Evolutionary conservation across 768 basidiomycete species (phyloP), one percentile per base, ranked within the genome.

Genomic region (Fibroporia radiculosa): DNA sequence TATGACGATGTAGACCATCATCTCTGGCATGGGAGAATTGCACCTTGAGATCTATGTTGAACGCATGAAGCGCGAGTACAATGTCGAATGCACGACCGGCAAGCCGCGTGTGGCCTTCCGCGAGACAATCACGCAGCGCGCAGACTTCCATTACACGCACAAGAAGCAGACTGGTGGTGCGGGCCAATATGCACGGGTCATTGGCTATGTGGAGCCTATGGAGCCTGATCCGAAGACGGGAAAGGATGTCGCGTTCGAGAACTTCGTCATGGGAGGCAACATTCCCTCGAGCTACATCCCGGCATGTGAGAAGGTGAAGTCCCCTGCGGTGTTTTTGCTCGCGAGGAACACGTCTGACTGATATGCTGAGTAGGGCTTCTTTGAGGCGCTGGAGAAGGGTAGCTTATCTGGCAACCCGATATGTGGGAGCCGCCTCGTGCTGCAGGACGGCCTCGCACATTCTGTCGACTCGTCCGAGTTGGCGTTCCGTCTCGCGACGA

Each of bases 31-130:
- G 96, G 96, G 96, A 20, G 96, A 99, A 64, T 78, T 99, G 14
- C 96, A 99, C 61, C 77, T 99, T 19, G 96, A 99, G 59, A 95
- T 99, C 59, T 98, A 99, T 66, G 93, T 97, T 48, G 96, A 99
- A 62, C 90, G 96, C 31, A 97, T 99, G 93, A 84, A 82, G 55
- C 87, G 96, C 42, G 96, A 99, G 66, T 99, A 99, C 66, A 88
- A 87, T 44, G 89, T 92, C 16, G 82, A 89, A 33, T 96, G 92
- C 58, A 74, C 80, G 13, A 97, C 95, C 6, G 95, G 95, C 48
- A 93, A 93, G 64, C 96, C 96, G 11, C 86, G 86, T 18, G 96
- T 99, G 37, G 93, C 93, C 3, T 99, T 91, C 75, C 80, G 95
- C 35, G 96, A 99, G 68, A 93, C 96, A 1, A 81, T 97, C 59